These are phyloP conservation scores for Ascochyta viciae-villosae DNA, from an alignment of 2,329 filamentous ascomycete genomes.

Conservation along the genomic window DNA sequence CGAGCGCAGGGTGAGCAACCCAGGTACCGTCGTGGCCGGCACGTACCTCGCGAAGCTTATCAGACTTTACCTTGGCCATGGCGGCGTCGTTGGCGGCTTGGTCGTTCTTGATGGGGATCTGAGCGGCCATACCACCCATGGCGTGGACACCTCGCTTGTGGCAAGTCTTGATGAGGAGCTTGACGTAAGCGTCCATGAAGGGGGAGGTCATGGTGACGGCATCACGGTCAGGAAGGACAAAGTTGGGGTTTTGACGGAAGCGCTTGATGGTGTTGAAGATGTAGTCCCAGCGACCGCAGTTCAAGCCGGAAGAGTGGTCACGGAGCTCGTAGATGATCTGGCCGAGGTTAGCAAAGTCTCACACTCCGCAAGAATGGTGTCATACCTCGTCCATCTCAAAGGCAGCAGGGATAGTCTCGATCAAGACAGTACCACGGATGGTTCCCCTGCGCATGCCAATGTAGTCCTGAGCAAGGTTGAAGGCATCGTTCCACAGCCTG, in stretches of 20 bases:
- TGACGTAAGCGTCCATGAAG: slow-evolving; percentile 98
- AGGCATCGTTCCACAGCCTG: slow-evolving; percentile 96
- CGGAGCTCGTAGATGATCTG: slow-evolving; percentile 97
- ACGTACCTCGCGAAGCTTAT: slow-evolving; percentile 94
- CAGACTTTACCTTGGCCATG: slow-evolving; percentile 90
- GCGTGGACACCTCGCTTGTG: slow-evolving; percentile 96
- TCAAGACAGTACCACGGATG: slow-evolving; percentile 92
- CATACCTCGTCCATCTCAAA: slow-evolving; percentile 96
- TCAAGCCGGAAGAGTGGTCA: slow-evolving; percentile 93
- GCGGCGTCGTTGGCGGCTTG: slow-evolving; percentile 88
- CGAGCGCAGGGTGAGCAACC: slow-evolving; percentile 95
- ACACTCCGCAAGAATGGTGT: background rate
- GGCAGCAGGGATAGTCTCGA: slow-evolving; percentile 96
- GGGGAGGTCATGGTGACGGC: slow-evolving; percentile 96
- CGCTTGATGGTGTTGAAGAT: slow-evolving; percentile 99
- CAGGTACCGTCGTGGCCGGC: slow-evolving; percentile 97
- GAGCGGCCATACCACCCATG: slow-evolving; percentile 98
- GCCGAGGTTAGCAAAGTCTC: slow-evolving; percentile 18
- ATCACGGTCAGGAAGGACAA: slow-evolving; percentile 90
- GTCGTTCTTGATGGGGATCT: slow-evolving; percentile 98
- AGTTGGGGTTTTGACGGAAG: slow-evolving; percentile 92
- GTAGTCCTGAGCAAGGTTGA: slow-evolving; percentile 95
- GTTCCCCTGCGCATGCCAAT: slow-evolving; percentile 88
- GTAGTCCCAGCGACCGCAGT: slow-evolving; percentile 99
- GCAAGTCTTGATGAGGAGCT: slow-evolving; percentile 97